These are phyloP conservation scores for Talaromyces sp. DNA, from an alignment of 2,329 filamentous ascomycete species.

Conservation along the genomic window DNA sequence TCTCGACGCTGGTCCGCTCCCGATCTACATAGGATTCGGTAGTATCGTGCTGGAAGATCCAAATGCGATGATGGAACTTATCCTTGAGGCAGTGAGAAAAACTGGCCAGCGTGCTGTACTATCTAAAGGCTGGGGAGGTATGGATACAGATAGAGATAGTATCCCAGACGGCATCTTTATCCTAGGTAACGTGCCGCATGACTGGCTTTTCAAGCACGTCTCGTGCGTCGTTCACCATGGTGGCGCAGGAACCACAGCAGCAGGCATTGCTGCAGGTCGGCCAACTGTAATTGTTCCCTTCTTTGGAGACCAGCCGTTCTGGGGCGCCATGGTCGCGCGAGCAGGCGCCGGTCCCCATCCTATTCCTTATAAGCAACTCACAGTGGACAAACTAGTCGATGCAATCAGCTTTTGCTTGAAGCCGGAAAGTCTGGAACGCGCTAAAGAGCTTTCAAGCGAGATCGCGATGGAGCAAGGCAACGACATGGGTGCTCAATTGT, in stretches of 20 bases:
- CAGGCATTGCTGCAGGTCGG: slow-evolving; percentile 72
- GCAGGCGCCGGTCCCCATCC: slow-evolving; percentile 70
- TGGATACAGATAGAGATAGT: slow-evolving; percentile 57
- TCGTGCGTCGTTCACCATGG: slow-evolving; percentile 76
- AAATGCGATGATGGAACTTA: slow-evolving; percentile 64
- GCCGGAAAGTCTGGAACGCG: slow-evolving; percentile 57
- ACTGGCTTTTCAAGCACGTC: slow-evolving; percentile 82
- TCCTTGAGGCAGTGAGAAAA: slow-evolving; percentile 66
- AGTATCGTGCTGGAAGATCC: slow-evolving; percentile 78
- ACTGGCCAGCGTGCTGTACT: slow-evolving; percentile 72
- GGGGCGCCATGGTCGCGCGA: slow-evolving; percentile 70
- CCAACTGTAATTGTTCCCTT: slow-evolving; percentile 84
- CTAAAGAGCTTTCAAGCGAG: slow-evolving; percentile 56
- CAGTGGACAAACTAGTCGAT: slow-evolving; percentile 60
- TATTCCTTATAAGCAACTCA: slow-evolving; percentile 66
- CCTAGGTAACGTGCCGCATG: slow-evolving; percentile 79
- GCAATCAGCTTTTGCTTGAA: slow-evolving; percentile 60
- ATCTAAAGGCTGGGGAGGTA: slow-evolving; percentile 82
- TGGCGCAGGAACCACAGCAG: slow-evolving; percentile 51
- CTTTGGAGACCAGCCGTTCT: slow-evolving; percentile 81
- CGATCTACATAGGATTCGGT: slow-evolving; percentile 78
- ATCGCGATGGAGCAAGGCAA: slow-evolving; percentile 65
- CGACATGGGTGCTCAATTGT: slow-evolving; percentile 62
- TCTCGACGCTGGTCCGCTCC: slow-evolving; percentile 64
- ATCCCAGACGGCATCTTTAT: slow-evolving; percentile 74